phyloP scores from a whole-genome alignment of 805 yeast species.

The Zygotorulaspora florentina region DNA sequence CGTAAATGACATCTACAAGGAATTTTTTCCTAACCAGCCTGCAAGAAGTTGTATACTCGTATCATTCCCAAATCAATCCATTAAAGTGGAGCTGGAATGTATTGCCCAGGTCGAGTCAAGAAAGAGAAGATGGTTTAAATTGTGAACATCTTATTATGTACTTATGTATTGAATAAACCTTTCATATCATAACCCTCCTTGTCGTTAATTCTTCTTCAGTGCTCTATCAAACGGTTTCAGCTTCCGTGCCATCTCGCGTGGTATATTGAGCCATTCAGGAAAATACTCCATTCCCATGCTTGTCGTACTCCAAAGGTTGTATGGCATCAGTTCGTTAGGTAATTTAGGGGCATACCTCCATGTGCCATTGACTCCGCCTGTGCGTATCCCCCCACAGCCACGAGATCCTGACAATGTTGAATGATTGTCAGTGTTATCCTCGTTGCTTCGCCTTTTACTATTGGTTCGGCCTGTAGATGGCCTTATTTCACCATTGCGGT shows the following conservation, averaged over 20 bases:
- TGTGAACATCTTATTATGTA: conserved; percentile 6
- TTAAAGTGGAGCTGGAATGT: conserved; percentile 51
- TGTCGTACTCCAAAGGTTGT: conserved; percentile 29
- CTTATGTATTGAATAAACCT: background rate
- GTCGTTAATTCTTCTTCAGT: conserved; percentile 2
- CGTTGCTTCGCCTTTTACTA: background rate
- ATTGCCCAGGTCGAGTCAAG: conserved; percentile 33
- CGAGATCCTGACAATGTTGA: conserved; percentile 22
- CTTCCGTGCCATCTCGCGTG: conserved; percentile 20
- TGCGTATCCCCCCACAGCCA: conserved; percentile 31
- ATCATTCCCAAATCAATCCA: conserved; percentile 46
- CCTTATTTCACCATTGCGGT: conserved; percentile 9
- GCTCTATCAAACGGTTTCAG: conserved; percentile 29
- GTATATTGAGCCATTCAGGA: conserved; percentile 33
- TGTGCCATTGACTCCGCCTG: conserved; percentile 33
- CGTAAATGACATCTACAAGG: conserved; percentile 45
- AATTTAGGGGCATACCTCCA: conserved; percentile 29
- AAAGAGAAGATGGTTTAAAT: conserved; percentile 13
- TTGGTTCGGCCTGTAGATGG: conserved; percentile 2
- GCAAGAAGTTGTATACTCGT: conserved; percentile 52
- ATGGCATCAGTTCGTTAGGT: conserved; percentile 23
- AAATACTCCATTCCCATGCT: conserved; percentile 32
- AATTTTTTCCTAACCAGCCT: conserved; percentile 46
- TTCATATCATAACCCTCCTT: background rate
- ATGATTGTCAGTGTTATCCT: background rate